These are phyloP conservation scores for Brassica incana DNA, from an alignment of 345 rosid genomes.

Conservation along the genomic window DNA sequence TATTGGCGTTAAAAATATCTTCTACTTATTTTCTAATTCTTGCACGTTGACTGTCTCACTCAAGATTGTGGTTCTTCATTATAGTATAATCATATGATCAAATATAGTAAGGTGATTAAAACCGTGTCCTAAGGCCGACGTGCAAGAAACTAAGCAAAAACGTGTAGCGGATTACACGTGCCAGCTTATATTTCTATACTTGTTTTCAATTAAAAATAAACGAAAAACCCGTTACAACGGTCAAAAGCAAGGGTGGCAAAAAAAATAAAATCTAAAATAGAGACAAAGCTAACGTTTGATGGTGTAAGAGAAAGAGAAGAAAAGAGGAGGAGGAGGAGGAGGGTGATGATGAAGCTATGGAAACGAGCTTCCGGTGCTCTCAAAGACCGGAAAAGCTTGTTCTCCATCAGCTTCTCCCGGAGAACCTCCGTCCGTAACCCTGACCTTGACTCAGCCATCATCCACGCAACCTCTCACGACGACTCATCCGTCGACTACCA, in stretches of 20 bases:
- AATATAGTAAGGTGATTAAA: neutral
- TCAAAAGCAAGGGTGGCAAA: constrained; percentile 20
- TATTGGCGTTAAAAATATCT: too few relatives aligned
- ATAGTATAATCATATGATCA: neutral
- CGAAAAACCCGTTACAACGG: constrained; percentile 34
- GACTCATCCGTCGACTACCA: constrained; percentile 57
- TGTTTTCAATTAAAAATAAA: constrained; percentile 27
- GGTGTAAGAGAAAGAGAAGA: neutral
- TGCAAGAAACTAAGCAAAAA: constrained; percentile 31
- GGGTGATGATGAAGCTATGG: constrained; percentile 63
- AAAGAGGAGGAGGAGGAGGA: constrained; percentile 19
- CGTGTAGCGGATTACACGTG: constrained; percentile 27
- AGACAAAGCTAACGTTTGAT: constrained; percentile 11
- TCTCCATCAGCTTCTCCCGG: constrained; percentile 43
- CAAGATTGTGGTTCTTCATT: too few relatives aligned
- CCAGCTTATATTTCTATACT: constrained; percentile 19
- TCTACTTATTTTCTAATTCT: too few relatives aligned
- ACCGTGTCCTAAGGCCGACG: constrained; percentile 25
- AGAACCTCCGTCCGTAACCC: constrained; percentile 44
- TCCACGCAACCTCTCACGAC: constrained; percentile 83
- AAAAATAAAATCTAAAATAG: constrained; percentile 31
- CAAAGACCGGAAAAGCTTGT: constrained; percentile 73
- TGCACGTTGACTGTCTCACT: too few relatives aligned
- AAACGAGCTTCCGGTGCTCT: constrained; percentile 64
- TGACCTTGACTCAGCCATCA: constrained; percentile 63